A percentile compares a stretch with the other conserved stretches of the same genome.
Conservation (phyloP, 164 flowering plant genomes). For the Warburgia ugandensis region DNA sequence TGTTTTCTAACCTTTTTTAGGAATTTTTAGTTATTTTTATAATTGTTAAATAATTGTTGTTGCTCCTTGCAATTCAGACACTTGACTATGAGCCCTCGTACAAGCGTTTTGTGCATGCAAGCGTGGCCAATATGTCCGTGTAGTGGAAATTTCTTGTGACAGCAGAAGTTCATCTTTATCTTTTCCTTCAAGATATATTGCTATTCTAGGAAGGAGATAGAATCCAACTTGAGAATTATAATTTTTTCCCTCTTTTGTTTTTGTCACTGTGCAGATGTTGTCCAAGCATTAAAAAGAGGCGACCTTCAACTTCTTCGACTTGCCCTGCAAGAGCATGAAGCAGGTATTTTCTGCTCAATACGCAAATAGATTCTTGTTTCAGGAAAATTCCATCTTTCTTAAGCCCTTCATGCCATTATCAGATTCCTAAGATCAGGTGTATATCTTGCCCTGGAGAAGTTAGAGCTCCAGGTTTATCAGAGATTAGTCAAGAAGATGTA, state of each 20-base stretch:
- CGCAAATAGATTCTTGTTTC: neutral
- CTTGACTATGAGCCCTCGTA: too few relatives aligned
- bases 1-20: too few relatives aligned
- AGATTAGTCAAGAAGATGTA: constrained; percentile 93
- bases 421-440: constrained; percentile 96
- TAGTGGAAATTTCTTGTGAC: too few relatives aligned
- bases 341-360: constrained; percentile 30
- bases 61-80: too few relatives aligned
- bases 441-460: constrained; percentile 92
- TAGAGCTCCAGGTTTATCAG: constrained; percentile 97
- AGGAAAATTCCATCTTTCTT: neutral
- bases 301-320: constrained; percentile 84
- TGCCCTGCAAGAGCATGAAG: constrained; percentile 89
- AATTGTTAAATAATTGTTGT: too few relatives aligned
- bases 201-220: too few relatives aligned
- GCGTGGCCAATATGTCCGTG: too few relatives aligned
- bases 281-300: constrained; percentile 75
- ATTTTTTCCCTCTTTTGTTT: neutral
- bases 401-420: constrained; percentile 1
- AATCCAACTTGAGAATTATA: too few relatives aligned
- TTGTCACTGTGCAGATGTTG: constrained; percentile 59
- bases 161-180: too few relatives aligned
- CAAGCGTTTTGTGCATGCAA: too few relatives aligned
- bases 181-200: neutral
- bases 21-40: too few relatives aligned